Percentiles rank a stretch among this genome's conserved stretches.
Conservation (phyloP, 768 basidiomycete genomes). For the Gymnopilus junonius region DNA sequence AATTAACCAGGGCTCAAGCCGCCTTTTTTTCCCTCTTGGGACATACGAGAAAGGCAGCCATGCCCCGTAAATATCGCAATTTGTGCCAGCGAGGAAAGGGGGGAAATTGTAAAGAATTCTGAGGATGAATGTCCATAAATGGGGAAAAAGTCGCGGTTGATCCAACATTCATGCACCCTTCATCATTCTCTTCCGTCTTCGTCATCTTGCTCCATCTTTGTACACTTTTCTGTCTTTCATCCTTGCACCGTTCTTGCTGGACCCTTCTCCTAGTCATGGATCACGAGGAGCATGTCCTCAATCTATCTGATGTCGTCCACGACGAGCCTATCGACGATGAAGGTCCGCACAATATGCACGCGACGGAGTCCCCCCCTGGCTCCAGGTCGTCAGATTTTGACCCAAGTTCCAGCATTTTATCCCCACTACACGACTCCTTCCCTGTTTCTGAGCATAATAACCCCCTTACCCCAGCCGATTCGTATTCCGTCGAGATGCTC, state of each 20-base stretch:
- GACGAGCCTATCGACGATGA: slow-evolving; percentile 75
- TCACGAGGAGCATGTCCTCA: slow-evolving; percentile 67
- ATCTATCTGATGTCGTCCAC: slow-evolving; percentile 85
- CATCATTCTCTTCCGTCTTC: slow-evolving; percentile 2
- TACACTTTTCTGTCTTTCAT: background rate
- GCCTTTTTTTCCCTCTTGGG: background rate
- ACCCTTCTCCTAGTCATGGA: slow-evolving; percentile 35
- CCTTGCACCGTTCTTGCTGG: slow-evolving; percentile 3
- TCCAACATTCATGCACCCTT: slow-evolving; percentile 12
- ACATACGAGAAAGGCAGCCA: background rate
- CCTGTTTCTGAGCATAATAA: slow-evolving; percentile 40
- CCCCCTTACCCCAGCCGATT: slow-evolving; percentile 44
- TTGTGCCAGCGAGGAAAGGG: background rate
- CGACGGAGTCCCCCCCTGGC: slow-evolving; percentile 32
- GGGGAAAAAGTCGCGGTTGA: slow-evolving; percentile 18
- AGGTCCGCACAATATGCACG: slow-evolving; percentile 36
- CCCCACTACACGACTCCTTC: slow-evolving; percentile 42
- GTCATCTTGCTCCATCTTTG: background rate
- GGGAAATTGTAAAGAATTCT: background rate
- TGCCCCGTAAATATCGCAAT: background rate
- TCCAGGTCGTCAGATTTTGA: slow-evolving; percentile 37
- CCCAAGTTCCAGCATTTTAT: slow-evolving; percentile 39
- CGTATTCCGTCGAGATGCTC: slow-evolving; percentile 71
- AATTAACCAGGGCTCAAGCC: background rate
- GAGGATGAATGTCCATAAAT: slow-evolving; percentile 13